phyloP scores from a whole-genome alignment of 2,329 filamentous ascomycete genomes.

The Colletotrichum sp. region DNA sequence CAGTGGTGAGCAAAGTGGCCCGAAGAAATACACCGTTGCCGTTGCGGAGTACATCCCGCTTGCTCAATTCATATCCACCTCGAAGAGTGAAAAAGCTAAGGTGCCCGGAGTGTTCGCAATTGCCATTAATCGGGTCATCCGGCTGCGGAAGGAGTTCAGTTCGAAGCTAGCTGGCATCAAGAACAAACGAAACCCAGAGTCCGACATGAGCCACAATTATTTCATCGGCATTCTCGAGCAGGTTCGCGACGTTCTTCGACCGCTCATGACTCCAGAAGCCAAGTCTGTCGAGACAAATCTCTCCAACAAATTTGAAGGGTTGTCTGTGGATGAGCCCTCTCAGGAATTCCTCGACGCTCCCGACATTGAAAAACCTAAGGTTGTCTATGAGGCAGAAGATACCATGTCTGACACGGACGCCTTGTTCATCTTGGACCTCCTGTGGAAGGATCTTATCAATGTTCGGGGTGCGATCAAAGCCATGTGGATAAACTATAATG shows the following conservation, averaged over 20 bases:
- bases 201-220: conserved; percentile 33
- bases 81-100: conserved; percentile 25
- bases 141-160: conserved; percentile 32
- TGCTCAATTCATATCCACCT: conserved; percentile 38
- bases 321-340: conserved; percentile 42
- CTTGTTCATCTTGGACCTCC: conserved; percentile 27
- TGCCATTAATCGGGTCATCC: conserved; percentile 42
- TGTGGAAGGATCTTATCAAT: conserved; percentile 34
- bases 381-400: neutral
- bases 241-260: conserved; percentile 35
- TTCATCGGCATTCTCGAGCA: conserved; percentile 39
- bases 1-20: neutral
- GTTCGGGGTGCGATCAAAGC: conserved; percentile 29
- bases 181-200: conserved; percentile 16
- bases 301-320: conserved; percentile 37
- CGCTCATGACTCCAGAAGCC: conserved; percentile 12
- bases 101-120: conserved; percentile 33
- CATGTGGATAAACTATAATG: conserved; percentile 35
- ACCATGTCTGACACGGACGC: conserved; percentile 25
- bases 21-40: conserved; percentile 33
- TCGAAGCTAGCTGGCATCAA: conserved; percentile 23
- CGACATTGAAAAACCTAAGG: conserved; percentile 25
- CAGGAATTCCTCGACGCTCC: conserved; percentile 38
- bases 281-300: neutral
- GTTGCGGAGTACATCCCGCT: conserved; percentile 42